phyloP scores from a whole-genome alignment of 2,329 filamentous ascomycete species.

The Beauveria varroae region DNA sequence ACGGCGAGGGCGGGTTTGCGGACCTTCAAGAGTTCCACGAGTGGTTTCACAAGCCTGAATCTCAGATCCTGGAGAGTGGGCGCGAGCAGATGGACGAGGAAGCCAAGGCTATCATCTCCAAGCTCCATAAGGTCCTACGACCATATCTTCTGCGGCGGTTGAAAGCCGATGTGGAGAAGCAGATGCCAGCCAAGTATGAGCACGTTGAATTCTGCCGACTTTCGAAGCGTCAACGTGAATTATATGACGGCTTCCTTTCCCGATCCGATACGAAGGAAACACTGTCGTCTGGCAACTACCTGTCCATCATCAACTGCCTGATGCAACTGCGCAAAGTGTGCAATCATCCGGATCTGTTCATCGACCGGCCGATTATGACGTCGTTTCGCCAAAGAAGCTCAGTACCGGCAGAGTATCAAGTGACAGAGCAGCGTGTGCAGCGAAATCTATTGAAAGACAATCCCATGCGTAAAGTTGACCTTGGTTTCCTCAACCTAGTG shows the following conservation, averaged over 20 bases:
- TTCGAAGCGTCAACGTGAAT: conserved; percentile 87
- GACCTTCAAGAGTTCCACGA: conserved; percentile 94
- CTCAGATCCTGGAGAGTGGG: conserved; percentile 92
- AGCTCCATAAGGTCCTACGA: conserved; percentile 87
- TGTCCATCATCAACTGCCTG: conserved; percentile 96
- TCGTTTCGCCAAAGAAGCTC: conserved; percentile 88
- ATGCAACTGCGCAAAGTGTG: conserved; percentile 98
- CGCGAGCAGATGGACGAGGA: conserved; percentile 92
- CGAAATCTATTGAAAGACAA: conserved; percentile 54
- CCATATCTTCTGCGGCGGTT: conserved; percentile 85
- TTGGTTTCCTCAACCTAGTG: conserved; percentile 73
- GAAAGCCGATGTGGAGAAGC: conserved; percentile 96
- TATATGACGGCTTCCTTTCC: conserved; percentile 95
- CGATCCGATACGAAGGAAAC: conserved; percentile 84
- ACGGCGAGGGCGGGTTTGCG: conserved; percentile 82
- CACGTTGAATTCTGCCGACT: conserved; percentile 93
- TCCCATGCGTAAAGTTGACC: conserved; percentile 56
- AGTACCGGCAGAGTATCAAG: conserved; percentile 64
- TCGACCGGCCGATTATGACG: conserved; percentile 92
- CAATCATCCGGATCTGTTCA: conserved; percentile 95
- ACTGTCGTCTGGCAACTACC: conserved; percentile 84
- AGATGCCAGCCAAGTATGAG: conserved; percentile 97
- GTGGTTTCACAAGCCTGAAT: conserved; percentile 91
- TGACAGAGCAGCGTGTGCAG: conserved; percentile 64
- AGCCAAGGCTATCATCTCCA: conserved; percentile 81